Evolutionary conservation across 306 rosid species (phyloP), one percentile per base, ranked within the genome.

Genomic region (Cicer bijugum): DNA sequence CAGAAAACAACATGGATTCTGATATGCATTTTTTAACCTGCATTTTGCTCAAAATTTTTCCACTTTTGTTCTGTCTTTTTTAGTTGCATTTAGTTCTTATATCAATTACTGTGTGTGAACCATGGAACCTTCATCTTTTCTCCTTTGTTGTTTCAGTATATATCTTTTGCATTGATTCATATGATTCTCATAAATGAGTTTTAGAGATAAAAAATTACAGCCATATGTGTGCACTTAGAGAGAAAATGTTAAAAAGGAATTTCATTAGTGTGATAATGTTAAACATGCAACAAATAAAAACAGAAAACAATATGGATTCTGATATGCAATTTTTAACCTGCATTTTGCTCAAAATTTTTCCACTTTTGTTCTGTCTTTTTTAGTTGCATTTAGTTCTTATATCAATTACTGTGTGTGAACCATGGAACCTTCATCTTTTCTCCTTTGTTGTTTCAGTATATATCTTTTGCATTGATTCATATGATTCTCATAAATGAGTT

Each of bases 201-300:
- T 19, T 55, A 53, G 64, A 70, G 28, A 61, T 61, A 46, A 75
- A 48, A 10, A 50, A 28, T 19, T 12, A 50, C 28, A 66, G 67
- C 44, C 66, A 20, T 45, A 35, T 69, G 55, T 47, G 37, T 69
- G 12, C 56, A 48, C 55, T 40, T 16, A 44, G 46, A 47, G 12
- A 46, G n/a, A 48, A 48, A 46, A 4, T 47, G n/a, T 4, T 48
- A 46, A 67, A 46, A 7, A n/a, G 5, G 62, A 16, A 33, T 28
- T 8, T 5, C 42, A n/a, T 5, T 48, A 59, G 35, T 45, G 16
- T 14, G 55, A 69, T 38, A 15, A 6, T 61, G 69, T 57, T 5
- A 17, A 47, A 35, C 14, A 33, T 23, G 33, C 37, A 1, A 9
- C 15, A 67, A 58, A 6, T 37, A 68, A 45, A 35, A 48, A 17